Conservation (phyloP, 2,329 filamentous ascomycete species). For the Phaeophleospora eucalypticola region DNA sequence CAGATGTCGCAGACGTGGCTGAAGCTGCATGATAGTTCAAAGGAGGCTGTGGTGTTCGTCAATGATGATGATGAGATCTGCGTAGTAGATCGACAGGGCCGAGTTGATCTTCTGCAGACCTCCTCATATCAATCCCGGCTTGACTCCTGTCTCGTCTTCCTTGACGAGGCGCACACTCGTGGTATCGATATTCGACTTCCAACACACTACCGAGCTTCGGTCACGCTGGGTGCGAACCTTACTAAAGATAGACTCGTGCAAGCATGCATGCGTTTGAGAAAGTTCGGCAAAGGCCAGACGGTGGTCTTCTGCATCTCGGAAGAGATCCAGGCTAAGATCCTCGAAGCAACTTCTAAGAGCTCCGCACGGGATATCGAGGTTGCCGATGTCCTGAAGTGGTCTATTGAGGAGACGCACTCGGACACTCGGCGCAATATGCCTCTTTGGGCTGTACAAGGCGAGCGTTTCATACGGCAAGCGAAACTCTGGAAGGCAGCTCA, state of each 20-base stretch:
- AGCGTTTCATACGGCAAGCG: slow-evolving; percentile 39
- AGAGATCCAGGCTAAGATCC: slow-evolving; percentile 57
- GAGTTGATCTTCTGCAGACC: slow-evolving; percentile 48
- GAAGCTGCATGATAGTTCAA: slow-evolving; percentile 7
- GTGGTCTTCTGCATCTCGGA: slow-evolving; percentile 57
- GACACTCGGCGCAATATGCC: slow-evolving; percentile 50
- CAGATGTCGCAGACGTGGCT: slow-evolving; percentile 56
- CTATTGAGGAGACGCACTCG: slow-evolving; percentile 54
- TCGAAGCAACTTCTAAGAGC: slow-evolving; percentile 9
- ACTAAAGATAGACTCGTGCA: slow-evolving; percentile 68
- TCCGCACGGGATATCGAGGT: slow-evolving; percentile 41
- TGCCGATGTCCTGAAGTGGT: slow-evolving; percentile 56
- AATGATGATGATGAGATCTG: slow-evolving; percentile 52
- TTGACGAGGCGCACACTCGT: slow-evolving; percentile 67
- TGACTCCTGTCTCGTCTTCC: slow-evolving; percentile 59
- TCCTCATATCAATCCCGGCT: slow-evolving; percentile 58
- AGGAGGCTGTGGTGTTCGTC: slow-evolving; percentile 55
- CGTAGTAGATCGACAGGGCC: slow-evolving; percentile 49
- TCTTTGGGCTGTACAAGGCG: slow-evolving; percentile 60
- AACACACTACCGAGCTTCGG: slow-evolving; percentile 55
- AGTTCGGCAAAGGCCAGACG: slow-evolving; percentile 63
- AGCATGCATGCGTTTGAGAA: slow-evolving; percentile 69
- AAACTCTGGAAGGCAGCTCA: slow-evolving; percentile 33
- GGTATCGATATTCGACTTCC: slow-evolving; percentile 66
- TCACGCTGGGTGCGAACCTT: slow-evolving; percentile 61